Conservation (phyloP, 805 yeast genomes). For the Hemisphaericaspora nanyangensis region DNA sequence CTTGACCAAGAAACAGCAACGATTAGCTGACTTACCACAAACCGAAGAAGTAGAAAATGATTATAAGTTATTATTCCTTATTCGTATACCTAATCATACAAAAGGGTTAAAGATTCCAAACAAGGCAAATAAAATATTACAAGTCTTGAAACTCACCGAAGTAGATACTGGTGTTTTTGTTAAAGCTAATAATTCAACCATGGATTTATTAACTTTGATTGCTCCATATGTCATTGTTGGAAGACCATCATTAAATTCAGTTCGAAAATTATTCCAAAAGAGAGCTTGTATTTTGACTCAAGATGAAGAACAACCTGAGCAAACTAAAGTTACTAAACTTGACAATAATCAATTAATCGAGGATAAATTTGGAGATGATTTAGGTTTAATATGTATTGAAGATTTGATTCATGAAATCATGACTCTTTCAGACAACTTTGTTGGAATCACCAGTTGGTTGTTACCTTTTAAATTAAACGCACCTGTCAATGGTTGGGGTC, state of each 20-base stretch:
- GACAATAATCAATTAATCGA: slow-evolving; percentile 76
- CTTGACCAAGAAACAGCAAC: slow-evolving; percentile 56
- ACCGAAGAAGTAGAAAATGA: slow-evolving; percentile 47
- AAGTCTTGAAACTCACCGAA: slow-evolving; percentile 56
- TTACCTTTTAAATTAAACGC: slow-evolving; percentile 66
- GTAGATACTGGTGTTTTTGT: slow-evolving; percentile 70
- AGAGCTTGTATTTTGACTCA: slow-evolving; percentile 56
- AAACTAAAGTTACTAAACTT: slow-evolving; percentile 42
- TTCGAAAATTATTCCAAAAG: slow-evolving; percentile 71
- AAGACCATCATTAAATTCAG: slow-evolving; percentile 66
- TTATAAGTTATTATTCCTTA: slow-evolving; percentile 56
- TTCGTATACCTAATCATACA: slow-evolving; percentile 61
- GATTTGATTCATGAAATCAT: slow-evolving; percentile 72
- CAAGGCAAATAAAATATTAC: slow-evolving; percentile 56
- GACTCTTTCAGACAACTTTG: slow-evolving; percentile 61
- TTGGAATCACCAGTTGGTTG: slow-evolving; percentile 56
- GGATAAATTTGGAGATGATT: slow-evolving; percentile 54
- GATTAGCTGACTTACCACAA: slow-evolving; percentile 33
- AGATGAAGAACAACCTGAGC: slow-evolving; percentile 24
- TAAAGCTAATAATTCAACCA: slow-evolving; percentile 55
- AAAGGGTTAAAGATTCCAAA: slow-evolving; percentile 61
- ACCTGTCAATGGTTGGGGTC: slow-evolving; percentile 73
- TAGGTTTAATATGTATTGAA: slow-evolving; percentile 74
- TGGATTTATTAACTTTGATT: slow-evolving; percentile 61
- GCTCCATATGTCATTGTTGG: slow-evolving; percentile 75